Evolutionary conservation across 257 asterid species (phyloP).

Genomic region (Solanum microdontum): DNA sequence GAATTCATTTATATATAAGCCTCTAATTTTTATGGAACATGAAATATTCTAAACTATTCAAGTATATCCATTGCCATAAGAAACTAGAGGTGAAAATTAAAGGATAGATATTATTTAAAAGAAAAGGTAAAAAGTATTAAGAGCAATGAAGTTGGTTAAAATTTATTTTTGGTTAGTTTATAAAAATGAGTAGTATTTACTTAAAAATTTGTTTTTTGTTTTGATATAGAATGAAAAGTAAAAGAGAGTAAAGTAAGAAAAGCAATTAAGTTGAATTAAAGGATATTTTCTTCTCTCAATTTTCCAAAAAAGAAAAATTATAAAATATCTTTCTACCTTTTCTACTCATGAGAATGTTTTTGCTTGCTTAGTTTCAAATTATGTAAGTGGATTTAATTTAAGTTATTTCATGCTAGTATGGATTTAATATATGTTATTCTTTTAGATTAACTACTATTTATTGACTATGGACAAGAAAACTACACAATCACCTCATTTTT

Average conservation of each 20-base stretch:
- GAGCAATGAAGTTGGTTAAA: neutral
- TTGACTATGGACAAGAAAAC: rapidly evolving
- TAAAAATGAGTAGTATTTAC: neutral
- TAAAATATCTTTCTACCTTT: neutral
- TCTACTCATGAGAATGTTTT: neutral
- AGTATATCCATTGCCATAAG: neutral
- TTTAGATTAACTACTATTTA: neutral
- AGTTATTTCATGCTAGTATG: neutral
- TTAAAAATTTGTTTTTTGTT: neutral
- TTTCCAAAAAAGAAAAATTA: neutral
- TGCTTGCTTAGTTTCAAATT: neutral
- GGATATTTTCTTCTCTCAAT: neutral
- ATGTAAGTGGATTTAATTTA: neutral
- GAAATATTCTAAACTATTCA: neutral
- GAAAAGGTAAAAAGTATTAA: neutral
- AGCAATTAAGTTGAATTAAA: no score
- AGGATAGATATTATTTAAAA: neutral
- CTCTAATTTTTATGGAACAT: neutral
- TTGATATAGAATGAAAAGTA: neutral
- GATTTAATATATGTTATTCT: neutral
- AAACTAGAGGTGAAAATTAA: neutral
- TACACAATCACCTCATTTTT: neutral
- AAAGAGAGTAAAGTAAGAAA: neutral
- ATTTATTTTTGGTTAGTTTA: neutral
- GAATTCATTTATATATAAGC: neutral